Percentiles rank a stretch among this genome's conserved stretches.
Conservation (phyloP, 2,329 filamentous ascomycete genomes). For the Fusarium lateritium region DNA sequence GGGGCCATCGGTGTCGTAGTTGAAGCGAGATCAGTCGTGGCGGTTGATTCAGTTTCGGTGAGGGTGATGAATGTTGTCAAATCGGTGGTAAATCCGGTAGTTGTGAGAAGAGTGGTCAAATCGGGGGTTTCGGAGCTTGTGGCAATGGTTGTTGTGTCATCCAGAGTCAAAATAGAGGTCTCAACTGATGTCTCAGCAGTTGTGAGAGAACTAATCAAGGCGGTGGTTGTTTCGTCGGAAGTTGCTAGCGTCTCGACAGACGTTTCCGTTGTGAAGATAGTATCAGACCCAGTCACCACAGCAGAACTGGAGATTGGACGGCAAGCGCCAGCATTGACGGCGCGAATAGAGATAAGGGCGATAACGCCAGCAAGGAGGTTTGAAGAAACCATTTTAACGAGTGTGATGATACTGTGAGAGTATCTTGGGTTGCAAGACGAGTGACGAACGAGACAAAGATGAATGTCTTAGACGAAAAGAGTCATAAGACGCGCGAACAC, state of each 20-base stretch:
- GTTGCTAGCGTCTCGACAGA: not conserved
- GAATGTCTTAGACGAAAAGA: no score
- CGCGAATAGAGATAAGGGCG: not conserved
- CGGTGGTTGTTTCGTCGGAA: not conserved
- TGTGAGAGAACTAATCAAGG: not conserved
- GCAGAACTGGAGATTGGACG: slow-evolving; percentile 2
- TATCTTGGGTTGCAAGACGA: no score
- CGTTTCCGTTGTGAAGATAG: not conserved
- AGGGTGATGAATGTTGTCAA: slow-evolving; percentile 11
- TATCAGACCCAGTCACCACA: not conserved
- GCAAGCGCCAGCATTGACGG: slow-evolving; percentile 8
- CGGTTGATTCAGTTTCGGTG: not conserved
- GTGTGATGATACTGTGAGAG: not conserved
- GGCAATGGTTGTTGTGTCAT: not conserved
- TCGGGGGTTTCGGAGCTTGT: not conserved
- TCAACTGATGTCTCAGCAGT: not conserved
- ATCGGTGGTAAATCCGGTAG: not conserved
- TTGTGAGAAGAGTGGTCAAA: not conserved
- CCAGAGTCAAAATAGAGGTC: not conserved
- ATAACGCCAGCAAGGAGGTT: not conserved
- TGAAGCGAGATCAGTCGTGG: not conserved
- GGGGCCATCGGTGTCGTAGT: not conserved
- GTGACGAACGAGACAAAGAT: no score
- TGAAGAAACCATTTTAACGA: slow-evolving; percentile 2
- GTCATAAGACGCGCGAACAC: no score